Conservation (phyloP, 2,329 filamentous ascomycete genomes). For the Penicillium polonicum region DNA sequence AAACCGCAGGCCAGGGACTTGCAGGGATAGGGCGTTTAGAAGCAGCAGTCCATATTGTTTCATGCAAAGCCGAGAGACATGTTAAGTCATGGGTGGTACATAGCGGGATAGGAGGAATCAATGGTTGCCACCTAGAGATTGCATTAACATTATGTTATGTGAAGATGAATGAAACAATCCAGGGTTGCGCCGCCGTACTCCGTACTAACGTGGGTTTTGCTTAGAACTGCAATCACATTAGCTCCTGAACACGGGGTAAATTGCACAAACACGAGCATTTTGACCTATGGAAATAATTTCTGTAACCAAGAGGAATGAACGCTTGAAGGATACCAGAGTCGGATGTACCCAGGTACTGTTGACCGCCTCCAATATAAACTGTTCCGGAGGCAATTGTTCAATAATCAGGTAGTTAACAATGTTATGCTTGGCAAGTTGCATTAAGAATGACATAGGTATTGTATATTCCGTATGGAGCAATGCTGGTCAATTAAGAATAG, state of each 20-base stretch:
- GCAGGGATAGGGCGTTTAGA: not conserved
- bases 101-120: not conserved
- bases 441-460: not conserved
- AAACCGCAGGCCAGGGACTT: constrained; percentile 2
- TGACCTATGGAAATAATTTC: not conserved
- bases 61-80: not conserved
- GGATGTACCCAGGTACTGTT: too few relatives aligned
- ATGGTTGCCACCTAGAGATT: not conserved
- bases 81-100: not conserved
- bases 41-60: not conserved
- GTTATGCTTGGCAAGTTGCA: not conserved
- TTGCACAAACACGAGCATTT: too few relatives aligned
- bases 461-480: not conserved
- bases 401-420: not conserved
- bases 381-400: not conserved
- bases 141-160: not conserved
- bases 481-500: not conserved
- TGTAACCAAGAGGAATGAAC: not conserved
- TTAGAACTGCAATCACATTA: too few relatives aligned
- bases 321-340: too few relatives aligned
- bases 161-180: too few relatives aligned
- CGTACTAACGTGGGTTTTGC: too few relatives aligned
- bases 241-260: too few relatives aligned
- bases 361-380: not conserved
- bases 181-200: too few relatives aligned